Evolutionary conservation across 2,329 filamentous ascomycete genomes (phyloP).

Genomic region (Coniochaeta hoffmannii): DNA sequence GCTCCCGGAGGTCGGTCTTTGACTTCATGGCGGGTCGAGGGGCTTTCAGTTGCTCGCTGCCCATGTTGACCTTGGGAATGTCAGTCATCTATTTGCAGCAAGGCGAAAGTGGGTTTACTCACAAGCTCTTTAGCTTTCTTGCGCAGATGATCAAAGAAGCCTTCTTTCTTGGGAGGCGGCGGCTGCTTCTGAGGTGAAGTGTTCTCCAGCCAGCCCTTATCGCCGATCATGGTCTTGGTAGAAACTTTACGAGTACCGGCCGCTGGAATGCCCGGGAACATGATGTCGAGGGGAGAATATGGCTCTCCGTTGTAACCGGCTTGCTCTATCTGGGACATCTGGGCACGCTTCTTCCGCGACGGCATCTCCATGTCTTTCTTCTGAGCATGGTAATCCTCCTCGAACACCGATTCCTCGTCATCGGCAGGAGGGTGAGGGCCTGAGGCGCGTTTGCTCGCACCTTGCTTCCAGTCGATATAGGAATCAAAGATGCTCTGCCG

Average conservation of each 20-base stretch:
- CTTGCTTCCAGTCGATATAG: constrained; percentile 7
- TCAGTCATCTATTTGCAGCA: not conserved
- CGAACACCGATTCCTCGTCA: not conserved
- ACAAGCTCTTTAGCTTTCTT: constrained; percentile 50
- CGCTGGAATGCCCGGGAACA: constrained; percentile 29
- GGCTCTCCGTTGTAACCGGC: constrained; percentile 8
- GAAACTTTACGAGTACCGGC: constrained; percentile 28
- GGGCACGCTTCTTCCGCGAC: too few species aligned
- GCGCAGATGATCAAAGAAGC: constrained; percentile 37
- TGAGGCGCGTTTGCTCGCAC: not conserved
- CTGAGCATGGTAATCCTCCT: not conserved
- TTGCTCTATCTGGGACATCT: not conserved
- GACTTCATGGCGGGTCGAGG: constrained; percentile 23
- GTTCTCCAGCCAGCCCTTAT: constrained; percentile 49
- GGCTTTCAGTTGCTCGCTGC: constrained; percentile 25
- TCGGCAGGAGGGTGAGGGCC: not conserved
- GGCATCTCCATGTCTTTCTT: constrained; percentile 3
- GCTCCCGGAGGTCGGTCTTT: constrained; percentile 22
- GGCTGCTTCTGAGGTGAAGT: constrained; percentile 21
- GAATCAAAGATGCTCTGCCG: constrained; percentile 9
- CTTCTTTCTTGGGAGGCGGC: constrained; percentile 23
- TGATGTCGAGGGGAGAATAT: constrained; percentile 36
- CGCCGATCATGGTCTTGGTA: constrained; percentile 48
- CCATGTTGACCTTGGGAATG: constrained; percentile 18
- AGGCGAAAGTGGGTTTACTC: constrained; percentile 14